Conservation (phyloP, 192 early-diverging fungal genomes). For the Chytriomyces confervae region DNA sequence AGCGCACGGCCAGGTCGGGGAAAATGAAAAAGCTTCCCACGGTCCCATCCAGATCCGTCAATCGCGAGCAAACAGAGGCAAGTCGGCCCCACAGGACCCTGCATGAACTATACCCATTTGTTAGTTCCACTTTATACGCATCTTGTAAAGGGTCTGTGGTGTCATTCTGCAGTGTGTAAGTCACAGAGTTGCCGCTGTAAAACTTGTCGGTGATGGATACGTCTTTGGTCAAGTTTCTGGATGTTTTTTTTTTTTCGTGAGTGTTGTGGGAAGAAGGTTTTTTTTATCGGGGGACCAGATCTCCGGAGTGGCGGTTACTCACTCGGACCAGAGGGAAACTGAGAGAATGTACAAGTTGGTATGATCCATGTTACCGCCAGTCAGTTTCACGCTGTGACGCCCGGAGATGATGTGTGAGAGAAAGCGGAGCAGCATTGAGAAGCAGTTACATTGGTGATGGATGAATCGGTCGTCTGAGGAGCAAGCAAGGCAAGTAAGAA, state of each 20-base stretch:
- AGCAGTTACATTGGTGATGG: slow-evolving; percentile 10
- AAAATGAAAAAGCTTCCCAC: slow-evolving; percentile 58
- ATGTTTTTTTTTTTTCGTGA: not conserved
- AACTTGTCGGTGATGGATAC: not conserved
- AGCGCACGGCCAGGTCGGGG: slow-evolving; percentile 51
- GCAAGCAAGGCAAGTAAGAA: not conserved
- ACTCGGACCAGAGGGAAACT: slow-evolving; percentile 26
- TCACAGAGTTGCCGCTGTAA: not conserved
- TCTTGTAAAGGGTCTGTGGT: not conserved
- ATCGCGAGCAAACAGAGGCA: slow-evolving; percentile 5
- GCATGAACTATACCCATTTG: slow-evolving; percentile 6
- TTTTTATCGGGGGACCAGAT: not conserved
- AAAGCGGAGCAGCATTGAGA: not conserved
- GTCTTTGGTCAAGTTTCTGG: not conserved
- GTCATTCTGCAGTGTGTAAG: not conserved
- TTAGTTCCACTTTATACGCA: slow-evolving; percentile 7
- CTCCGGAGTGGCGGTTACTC: not conserved
- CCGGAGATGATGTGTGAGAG: not conserved
- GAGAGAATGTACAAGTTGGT: not conserved
- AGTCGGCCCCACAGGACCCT: slow-evolving; percentile 38
- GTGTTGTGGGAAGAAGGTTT: not conserved
- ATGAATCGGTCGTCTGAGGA: not conserved
- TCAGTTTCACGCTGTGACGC: not conserved
- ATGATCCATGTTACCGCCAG: not conserved
- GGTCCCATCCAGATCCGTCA: slow-evolving; percentile 39